Evolutionary conservation across 208 protist genomes (phyloP).

Genomic region (Acanthamoeba healyi): DNA sequence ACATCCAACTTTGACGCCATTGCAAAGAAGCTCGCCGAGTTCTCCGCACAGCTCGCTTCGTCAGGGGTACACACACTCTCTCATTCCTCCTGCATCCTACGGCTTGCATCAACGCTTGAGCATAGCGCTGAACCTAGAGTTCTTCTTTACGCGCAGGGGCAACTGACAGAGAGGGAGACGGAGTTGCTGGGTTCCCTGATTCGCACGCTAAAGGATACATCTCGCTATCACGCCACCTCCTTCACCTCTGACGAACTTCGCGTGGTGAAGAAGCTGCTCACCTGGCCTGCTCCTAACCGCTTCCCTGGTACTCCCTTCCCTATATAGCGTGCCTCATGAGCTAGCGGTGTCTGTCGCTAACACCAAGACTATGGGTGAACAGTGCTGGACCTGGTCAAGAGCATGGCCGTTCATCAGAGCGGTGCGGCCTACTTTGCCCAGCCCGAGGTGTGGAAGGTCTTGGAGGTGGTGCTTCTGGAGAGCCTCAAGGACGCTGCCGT

Average conservation of each 20-base stretch:
- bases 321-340: too few species aligned
- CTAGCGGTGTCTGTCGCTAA: not conserved
- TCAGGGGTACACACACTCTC: not conserved
- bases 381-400: slow-evolving; percentile 3
- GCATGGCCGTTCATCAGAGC: not conserved
- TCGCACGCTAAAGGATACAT: slow-evolving; percentile 77
- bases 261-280: slow-evolving; percentile 66
- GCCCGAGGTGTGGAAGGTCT: not conserved
- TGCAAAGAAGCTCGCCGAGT: slow-evolving; percentile 69
- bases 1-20: slow-evolving; percentile 62
- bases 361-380: not conserved
- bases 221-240: slow-evolving; percentile 77
- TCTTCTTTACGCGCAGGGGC: not conserved
- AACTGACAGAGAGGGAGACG: not conserved
- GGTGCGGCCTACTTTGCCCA: not conserved
- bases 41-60: not conserved
- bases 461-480: not conserved
- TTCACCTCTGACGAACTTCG: slow-evolving; percentile 73
- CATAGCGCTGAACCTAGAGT: too few species aligned
- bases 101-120: not conserved
- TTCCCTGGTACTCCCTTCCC: slow-evolving; percentile 64
- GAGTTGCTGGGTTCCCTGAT: slow-evolving; percentile 33
- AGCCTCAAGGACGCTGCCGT: not conserved
- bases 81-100: not conserved
- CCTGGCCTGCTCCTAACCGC: slow-evolving; percentile 69